These are phyloP conservation scores for Hanseniaspora taiwanica DNA, from an alignment of 805 yeast genomes.

Conservation along the genomic window DNA sequence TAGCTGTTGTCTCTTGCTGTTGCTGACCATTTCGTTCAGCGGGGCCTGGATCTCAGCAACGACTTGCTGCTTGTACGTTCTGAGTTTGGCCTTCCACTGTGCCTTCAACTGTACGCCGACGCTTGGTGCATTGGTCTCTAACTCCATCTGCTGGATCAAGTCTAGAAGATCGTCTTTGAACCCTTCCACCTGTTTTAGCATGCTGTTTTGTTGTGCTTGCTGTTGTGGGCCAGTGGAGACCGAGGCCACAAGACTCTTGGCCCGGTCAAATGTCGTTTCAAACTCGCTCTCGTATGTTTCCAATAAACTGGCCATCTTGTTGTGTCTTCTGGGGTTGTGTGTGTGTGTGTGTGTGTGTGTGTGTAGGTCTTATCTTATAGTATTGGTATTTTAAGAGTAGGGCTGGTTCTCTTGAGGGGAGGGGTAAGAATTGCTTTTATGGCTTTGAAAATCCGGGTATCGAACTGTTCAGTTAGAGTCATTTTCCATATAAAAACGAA, in stretches of 20 bases:
- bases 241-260: slow-evolving; percentile 9
- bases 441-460: too few relatives aligned
- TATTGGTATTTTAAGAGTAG: too few relatives aligned
- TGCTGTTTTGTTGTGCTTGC: slow-evolving; percentile 15
- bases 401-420: too few relatives aligned
- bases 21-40: slow-evolving; percentile 47
- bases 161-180: slow-evolving; percentile 31
- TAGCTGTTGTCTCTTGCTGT: slow-evolving; percentile 55
- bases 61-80: slow-evolving; percentile 52
- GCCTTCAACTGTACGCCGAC: slow-evolving; percentile 34
- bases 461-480: too few relatives aligned
- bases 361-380: too few relatives aligned
- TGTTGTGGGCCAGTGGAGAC: slow-evolving; percentile 12
- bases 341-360: background rate
- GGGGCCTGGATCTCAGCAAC: slow-evolving; percentile 43
- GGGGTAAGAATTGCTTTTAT: too few relatives aligned
- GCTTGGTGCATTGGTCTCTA: slow-evolving; percentile 68
- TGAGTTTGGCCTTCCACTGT: slow-evolving; percentile 56
- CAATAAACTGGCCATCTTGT: slow-evolving; percentile 16
- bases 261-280: slow-evolving; percentile 19
- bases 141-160: slow-evolving; percentile 71
- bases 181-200: slow-evolving; percentile 17
- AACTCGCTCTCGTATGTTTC: slow-evolving; percentile 28
- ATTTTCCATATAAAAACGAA: too few relatives aligned
- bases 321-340: background rate